Percentiles rank a stretch among this genome's conserved stretches.
Evolutionary conservation across 2,329 filamentous ascomycete genomes (phyloP).

Genomic region (Hypoxylon sp.): DNA sequence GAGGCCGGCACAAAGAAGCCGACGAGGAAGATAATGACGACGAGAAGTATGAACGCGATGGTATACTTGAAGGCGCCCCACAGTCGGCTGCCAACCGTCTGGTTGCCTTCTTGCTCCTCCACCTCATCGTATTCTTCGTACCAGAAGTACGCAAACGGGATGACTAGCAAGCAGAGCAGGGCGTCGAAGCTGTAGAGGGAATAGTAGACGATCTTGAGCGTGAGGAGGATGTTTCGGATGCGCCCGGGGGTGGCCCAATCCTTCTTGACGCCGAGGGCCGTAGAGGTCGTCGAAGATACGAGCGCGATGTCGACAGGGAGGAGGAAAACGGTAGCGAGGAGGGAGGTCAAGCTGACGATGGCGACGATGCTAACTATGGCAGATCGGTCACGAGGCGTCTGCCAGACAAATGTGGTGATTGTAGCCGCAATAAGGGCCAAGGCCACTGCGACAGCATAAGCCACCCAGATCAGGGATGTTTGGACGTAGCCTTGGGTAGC

Average conservation of each 20-base stretch:
- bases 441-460: conserved; percentile 85
- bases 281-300: conserved; percentile 86
- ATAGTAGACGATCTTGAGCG: conserved; percentile 92
- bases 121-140: conserved; percentile 98
- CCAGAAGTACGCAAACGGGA: conserved; percentile 98
- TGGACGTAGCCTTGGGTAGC: conserved; percentile 74
- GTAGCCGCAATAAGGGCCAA: conserved; percentile 81
- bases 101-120: conserved; percentile 81
- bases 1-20: conserved; percentile 94
- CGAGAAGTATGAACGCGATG: conserved; percentile 81
- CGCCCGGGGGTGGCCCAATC: conserved; percentile 91
- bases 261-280: conserved; percentile 84
- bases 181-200: conserved; percentile 91
- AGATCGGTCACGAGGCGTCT: conserved; percentile 87
- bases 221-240: conserved; percentile 81
- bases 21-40: conserved; percentile 86
- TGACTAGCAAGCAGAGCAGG: conserved; percentile 85
- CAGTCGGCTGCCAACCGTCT: conserved; percentile 77
- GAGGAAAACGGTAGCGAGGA: conserved; percentile 91
- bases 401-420: conserved; percentile 92
- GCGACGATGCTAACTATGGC: conserved; percentile 84
- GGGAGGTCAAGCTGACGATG: conserved; percentile 85
- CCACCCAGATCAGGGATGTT: conserved; percentile 92
- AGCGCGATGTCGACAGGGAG: conserved; percentile 96
- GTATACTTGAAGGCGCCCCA: conserved; percentile 94